Evolutionary conservation across 768 basidiomycete genomes (phyloP), one percentile per base, ranked within the genome.

Genomic region (Inosperma sp.): DNA sequence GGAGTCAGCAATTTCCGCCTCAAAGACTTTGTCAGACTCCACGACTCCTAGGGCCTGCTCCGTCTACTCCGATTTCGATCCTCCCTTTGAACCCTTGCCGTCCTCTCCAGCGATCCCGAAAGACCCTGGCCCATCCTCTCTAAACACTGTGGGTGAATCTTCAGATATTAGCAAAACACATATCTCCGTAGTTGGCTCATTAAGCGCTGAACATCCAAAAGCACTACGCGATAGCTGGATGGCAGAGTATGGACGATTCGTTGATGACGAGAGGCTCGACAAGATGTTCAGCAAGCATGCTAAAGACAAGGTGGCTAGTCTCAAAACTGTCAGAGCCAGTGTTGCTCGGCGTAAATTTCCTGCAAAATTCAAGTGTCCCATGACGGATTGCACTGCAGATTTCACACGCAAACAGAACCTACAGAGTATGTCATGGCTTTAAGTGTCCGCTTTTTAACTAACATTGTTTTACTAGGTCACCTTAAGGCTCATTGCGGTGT

Each of bases 351-450:
- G 66, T 10, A 61, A 52, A 25, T 49, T 54, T 14, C 50, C 42
- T 9, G 62, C 62, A 4, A 62, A 52, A 23, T 64, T 62, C 39
- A 36, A 37, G 29, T 67, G 66, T 37, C 35, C 52, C 9, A 47
- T 51, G 16, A 34, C 34, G 19, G 50, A 54, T 26, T 67, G 65
- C 43, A 14, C 27, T 19, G 58, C 61, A 7, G 54, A 54, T 9
- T 63, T 67, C 35, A 66, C 66, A 1, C 55, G 63, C 2, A 63
- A 63, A 9, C 62, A 64, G 30, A 65, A 65, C 26, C 44, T 65
- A 5, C 57, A 58, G 37, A 63, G 65, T 67, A 35, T 50, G 64
- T 57, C 37, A 43, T 42, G 19, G 19, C 5, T 34, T 13, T 34
- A n/a, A 10, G 43, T 26, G 31, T 16, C 19, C 5, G 35, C 52